Percentiles rank a stretch among this genome's conserved stretches.
Evolutionary conservation across 495 filamentous ascomycete genomes (phyloP).

Genomic region (Penicillium taxi): DNA sequence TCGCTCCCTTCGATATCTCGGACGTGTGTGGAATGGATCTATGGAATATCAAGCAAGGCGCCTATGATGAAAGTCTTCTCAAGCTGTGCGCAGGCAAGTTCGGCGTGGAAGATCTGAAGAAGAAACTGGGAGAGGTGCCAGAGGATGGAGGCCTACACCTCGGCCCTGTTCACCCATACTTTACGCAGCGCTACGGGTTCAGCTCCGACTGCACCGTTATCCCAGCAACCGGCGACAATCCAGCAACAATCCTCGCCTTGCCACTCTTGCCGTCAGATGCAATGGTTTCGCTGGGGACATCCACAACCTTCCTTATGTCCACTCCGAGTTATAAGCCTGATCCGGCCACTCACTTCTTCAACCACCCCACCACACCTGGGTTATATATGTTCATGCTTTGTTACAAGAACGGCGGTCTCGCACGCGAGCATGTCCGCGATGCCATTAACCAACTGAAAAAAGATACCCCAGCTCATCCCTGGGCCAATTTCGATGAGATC

Average conservation of each 20-base stretch:
- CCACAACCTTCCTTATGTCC: conserved; percentile 94
- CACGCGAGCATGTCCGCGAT: conserved; percentile 82
- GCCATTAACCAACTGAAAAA: conserved; percentile 44
- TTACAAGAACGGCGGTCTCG: conserved; percentile 95
- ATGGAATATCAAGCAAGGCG: conserved; percentile 73
- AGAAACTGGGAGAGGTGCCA: conserved; percentile 73
- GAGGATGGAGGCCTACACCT: conserved; percentile 73
- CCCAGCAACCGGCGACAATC: conserved; percentile 93
- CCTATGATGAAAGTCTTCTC: conserved; percentile 67
- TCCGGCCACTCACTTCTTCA: conserved; percentile 81
- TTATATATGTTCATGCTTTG: conserved; percentile 99
- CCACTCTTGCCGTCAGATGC: conserved; percentile 80
- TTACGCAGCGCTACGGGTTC: conserved; percentile 71
- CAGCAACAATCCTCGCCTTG: conserved; percentile 84
- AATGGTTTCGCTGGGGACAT: conserved; percentile 90
- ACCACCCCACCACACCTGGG: conserved; percentile 73
- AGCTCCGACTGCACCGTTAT: conserved; percentile 62
- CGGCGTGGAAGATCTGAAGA: conserved; percentile 57
- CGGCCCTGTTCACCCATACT: conserved; percentile 68
- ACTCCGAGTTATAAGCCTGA: conserved; percentile 85
- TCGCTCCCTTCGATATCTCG: conserved; percentile 87
- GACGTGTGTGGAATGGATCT: conserved; percentile 97
- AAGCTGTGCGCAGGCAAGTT: conserved; percentile 65
- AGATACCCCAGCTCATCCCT: conserved; percentile 42
- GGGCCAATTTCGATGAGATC: conserved; percentile 69